Base-by-base conservation (phyloP, 2,329 filamentous ascomycete genomes). In the Tolypocladium ophioglossoides region DNA sequence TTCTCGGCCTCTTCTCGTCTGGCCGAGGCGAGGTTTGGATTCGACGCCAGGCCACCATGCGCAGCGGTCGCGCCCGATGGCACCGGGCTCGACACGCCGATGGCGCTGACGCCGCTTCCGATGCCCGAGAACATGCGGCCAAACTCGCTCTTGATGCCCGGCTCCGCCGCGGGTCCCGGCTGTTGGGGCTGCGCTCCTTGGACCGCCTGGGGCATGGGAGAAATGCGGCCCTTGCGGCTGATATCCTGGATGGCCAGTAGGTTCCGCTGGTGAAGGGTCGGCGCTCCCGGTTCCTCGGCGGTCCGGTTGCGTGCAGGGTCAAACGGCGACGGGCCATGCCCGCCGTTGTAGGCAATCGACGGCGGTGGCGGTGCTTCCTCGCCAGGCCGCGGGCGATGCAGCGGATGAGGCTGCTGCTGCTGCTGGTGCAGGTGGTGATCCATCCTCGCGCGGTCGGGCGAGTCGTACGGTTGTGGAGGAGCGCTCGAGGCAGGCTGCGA, bases 61-160 rank as follows among this genome's bases (percentile, higher is more conserved):
- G 78, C 74, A 66, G 56, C 74, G 62, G 44, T 71, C 40, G 66
- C 59, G 4, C 61, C 61, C 8, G 70, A 66, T 1, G 77, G 69
- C 3, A 76, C 72, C 2, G 80, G 78, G 61, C 78, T 82, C 16
- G 78, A 75, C 38, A 76, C 70, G 27, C 74, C 74, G 55, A 79
- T 74, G 41, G 70, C 74, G 57, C 71, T 75, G 35, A 79, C 76
- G 57, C 76, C 80, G 60, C 75, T 80, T 56, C 76, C 91, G 60
- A 97, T 90, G n/a, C 92, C 92, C 20, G 89, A 90, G 71, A 96
- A 96, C 78, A 96, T 95, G 58, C 90, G 85, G 32, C 91, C 91
- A 67, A 96, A 91, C 67, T 96, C 92, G 66, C 85, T 95, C 76
- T 96, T 96, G 65, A 96, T 95, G 46, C 87, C 87, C 12, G 90